Percentiles rank a stretch among this genome's conserved stretches.
These are phyloP conservation scores for Pseudogymnoascus sp. DNA, from an alignment of 2,329 filamentous ascomycete species.

Conservation along the genomic window DNA sequence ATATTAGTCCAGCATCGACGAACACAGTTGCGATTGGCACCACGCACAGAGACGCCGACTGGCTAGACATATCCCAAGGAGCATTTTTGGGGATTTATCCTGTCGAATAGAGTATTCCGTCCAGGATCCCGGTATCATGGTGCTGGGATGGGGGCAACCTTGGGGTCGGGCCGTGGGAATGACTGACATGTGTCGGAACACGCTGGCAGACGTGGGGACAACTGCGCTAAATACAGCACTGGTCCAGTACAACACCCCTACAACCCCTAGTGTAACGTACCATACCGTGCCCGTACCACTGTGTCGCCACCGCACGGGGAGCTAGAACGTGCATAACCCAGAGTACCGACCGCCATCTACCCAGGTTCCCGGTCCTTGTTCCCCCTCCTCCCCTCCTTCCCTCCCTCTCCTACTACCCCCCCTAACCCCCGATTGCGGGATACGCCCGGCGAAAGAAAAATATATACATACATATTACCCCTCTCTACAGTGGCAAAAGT, in stretches of 20 bases:
- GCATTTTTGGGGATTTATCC: background rate
- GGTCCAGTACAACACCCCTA: background rate
- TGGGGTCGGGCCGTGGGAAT: background rate
- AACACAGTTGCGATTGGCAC: background rate
- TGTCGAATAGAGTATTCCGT: background rate
- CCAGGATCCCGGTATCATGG: background rate
- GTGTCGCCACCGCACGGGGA: background rate
- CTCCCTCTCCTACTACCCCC: background rate
- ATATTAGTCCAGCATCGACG: background rate
- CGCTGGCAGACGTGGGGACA: background rate
- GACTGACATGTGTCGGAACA: background rate
- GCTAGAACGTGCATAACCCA: background rate
- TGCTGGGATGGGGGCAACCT: background rate
- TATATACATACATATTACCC: conserved; percentile 1
- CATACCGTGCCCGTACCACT: background rate
- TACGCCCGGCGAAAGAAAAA: background rate
- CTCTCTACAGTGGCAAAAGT: background rate
- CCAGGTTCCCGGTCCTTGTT: background rate
- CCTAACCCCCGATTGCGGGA: background rate
- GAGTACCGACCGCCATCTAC: background rate
- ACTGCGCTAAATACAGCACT: background rate
- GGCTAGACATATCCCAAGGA: background rate
- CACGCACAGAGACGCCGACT: background rate
- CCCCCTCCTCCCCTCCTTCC: background rate
- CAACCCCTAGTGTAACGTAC: background rate